Evolutionary conservation across 768 basidiomycete species (phyloP), one percentile per base, ranked within the genome.

Genomic region (Russula dissimulans): DNA sequence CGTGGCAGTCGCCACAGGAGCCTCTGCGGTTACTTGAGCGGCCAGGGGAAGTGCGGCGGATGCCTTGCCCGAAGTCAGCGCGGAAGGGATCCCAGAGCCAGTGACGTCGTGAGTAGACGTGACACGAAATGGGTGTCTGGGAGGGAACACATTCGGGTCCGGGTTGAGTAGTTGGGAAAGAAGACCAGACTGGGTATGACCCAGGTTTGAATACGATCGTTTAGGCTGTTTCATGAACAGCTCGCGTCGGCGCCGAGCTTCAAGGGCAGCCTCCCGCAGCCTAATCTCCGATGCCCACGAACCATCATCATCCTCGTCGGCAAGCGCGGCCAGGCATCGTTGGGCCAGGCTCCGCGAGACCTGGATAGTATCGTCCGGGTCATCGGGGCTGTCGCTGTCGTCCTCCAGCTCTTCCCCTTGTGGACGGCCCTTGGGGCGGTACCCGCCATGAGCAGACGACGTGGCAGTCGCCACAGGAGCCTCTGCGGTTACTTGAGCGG

Each of bases 91-190:
- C 39, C 62, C 67, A 67, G 73, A 68, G 56, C 70, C 72, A 51
- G 86, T 75, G 65, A 83, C 79, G 18, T 80, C 78, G 17, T 73
- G 72, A 8, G 78, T 77, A 57, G 76, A 78, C 17, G 75, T 81
- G 15, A 75, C 71, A 61, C 81, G 76, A 71, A 83, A 85, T 2
- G 84, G 81, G 69, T 85, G 85, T 43, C 74, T 78, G 1, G 71
- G 70, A 5, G 85, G 84, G 67, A 87, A 79, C 34, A 82, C 73
- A 12, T 74, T 67, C 18, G 85, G 84, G 67, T 86, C 80, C 0
- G 89, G 89, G 63, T 90, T 85, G 77, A 91, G 77, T 45, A 91
- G 72, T 69, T 82, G 82, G 31, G 81, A 81, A 56, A 90, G 72
- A 45, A 87, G 70, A 4, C 88, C 89, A 9, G 79, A 80, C 49